A percentile compares a stretch with the other conserved stretches of the same genome.
Evolutionary conservation across 306 rosid genomes (phyloP).

Genomic region (Trifolium dubium): DNA sequence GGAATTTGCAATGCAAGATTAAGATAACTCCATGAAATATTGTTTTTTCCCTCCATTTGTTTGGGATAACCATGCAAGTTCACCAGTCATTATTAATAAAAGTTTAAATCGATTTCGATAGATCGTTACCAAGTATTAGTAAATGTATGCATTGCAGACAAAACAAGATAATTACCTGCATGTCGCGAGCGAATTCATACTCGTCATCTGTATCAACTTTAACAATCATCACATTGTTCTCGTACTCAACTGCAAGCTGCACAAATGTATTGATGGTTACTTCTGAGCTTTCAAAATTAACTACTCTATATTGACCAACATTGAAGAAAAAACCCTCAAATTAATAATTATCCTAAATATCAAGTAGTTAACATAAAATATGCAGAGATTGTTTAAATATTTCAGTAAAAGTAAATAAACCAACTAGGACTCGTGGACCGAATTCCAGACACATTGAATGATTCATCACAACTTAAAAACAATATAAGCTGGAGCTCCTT

Average conservation of each 20-base stretch:
- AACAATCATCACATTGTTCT: constrained; percentile 60
- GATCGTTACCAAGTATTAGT: constrained; percentile 16
- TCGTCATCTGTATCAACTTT: constrained; percentile 95
- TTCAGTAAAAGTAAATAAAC: not conserved
- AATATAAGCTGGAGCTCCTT: not conserved
- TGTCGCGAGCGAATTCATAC: constrained; percentile 84
- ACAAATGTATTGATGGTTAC: constrained; percentile 27
- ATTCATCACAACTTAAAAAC: not conserved
- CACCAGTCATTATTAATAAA: constrained; percentile 7
- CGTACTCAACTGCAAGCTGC: constrained; percentile 96
- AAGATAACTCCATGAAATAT: not conserved
- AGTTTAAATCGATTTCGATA: not conserved
- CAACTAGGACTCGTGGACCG: not conserved
- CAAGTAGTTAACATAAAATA: constrained; percentile 19
- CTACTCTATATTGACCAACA: not conserved
- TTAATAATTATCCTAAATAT: constrained; percentile 19
- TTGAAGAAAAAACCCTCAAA: not conserved
- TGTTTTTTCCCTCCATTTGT: not conserved
- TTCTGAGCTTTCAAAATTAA: constrained; percentile 31
- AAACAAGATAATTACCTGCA: constrained; percentile 71
- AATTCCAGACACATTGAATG: not conserved
- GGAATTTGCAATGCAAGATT: too few species aligned
- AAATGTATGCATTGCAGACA: constrained; percentile 14
- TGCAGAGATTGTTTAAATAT: not conserved
- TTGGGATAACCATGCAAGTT: constrained; percentile 24